Conservation (phyloP, 2,329 filamentous ascomycete species). For the Trichoderma gracile region DNA sequence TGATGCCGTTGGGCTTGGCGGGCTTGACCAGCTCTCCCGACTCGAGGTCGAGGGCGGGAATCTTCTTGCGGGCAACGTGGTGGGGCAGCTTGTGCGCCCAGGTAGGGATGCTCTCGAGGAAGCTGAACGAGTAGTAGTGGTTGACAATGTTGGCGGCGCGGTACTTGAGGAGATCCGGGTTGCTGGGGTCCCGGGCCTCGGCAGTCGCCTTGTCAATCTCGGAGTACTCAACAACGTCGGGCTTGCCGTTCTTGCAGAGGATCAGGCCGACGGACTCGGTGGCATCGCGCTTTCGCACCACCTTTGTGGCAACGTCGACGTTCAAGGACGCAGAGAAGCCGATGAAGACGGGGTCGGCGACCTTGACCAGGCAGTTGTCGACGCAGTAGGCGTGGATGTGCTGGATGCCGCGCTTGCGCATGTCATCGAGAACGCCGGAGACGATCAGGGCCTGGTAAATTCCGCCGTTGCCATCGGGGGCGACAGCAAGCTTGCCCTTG, state of each 20-base stretch:
- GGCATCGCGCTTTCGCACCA: constrained; percentile 96
- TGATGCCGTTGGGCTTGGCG: constrained; percentile 94
- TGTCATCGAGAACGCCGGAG: constrained; percentile 79
- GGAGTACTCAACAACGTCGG: constrained; percentile 97
- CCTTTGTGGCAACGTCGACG: constrained; percentile 97
- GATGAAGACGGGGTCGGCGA: constrained; percentile 95
- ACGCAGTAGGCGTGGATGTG: constrained; percentile 98
- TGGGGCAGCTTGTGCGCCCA: constrained; percentile 88
- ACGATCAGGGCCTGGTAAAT: constrained; percentile 89
- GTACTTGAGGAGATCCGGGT: constrained; percentile 85
- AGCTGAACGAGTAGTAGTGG: constrained; percentile 97
- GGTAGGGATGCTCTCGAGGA: constrained; percentile 84
- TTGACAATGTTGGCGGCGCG: constrained; percentile 99
- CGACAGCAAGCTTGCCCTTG: constrained; percentile 89
- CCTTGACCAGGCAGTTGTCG: constrained; percentile 98
- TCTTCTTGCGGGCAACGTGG: constrained; percentile 98
- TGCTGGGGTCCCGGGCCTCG: constrained; percentile 80
- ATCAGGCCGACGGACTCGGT: constrained; percentile 96
- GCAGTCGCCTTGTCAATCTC: constrained; percentile 91
- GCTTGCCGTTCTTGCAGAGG: constrained; percentile 90
- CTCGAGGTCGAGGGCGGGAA: constrained; percentile 76
- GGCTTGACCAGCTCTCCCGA: constrained; percentile 83
- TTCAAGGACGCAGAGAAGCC: constrained; percentile 86
- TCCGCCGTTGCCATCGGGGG: constrained; percentile 95
- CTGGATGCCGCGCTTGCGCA: constrained; percentile 84